Conservation (phyloP, 192 early-diverging fungal genomes). For the Mortierella claussenii region DNA sequence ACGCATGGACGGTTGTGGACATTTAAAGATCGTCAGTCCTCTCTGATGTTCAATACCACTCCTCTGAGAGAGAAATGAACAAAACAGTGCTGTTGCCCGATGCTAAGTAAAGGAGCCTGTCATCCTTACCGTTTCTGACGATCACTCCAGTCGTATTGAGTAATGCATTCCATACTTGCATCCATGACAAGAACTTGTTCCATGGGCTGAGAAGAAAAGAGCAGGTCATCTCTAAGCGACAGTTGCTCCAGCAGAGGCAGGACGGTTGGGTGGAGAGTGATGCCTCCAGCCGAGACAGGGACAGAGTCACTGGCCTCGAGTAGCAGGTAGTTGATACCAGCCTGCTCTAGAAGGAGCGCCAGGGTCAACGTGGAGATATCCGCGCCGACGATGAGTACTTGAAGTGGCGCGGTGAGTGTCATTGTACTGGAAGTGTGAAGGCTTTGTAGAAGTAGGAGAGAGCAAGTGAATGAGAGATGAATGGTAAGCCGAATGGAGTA, state of each 20-base stretch:
- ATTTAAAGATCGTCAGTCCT: too few relatives aligned
- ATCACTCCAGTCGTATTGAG: slow-evolving; percentile 31
- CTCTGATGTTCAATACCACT: too few relatives aligned
- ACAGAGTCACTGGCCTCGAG: slow-evolving; percentile 38
- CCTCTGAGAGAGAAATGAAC: too few relatives aligned
- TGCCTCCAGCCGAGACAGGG: slow-evolving; percentile 34
- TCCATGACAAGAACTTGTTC: slow-evolving; percentile 43
- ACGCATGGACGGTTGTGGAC: too few relatives aligned
- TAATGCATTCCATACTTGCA: slow-evolving; percentile 23
- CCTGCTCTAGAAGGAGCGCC: slow-evolving; percentile 44
- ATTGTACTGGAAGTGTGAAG: not conserved
- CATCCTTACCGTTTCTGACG: slow-evolving; percentile 30
- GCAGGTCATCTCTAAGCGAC: slow-evolving; percentile 36
- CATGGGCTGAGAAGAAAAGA: slow-evolving; percentile 48
- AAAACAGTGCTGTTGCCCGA: too few relatives aligned
- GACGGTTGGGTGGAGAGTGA: slow-evolving; percentile 41
- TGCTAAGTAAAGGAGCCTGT: too few relatives aligned
- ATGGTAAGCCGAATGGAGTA: not conserved
- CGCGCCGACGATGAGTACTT: slow-evolving; percentile 48
- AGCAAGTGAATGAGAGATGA: not conserved
- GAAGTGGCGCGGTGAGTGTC: slow-evolving; percentile 17
- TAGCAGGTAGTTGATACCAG: slow-evolving; percentile 50
- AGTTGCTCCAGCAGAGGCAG: slow-evolving; percentile 44
- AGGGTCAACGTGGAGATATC: slow-evolving; percentile 49
- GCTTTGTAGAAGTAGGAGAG: not conserved